These are phyloP conservation scores for Scedosporium dehoogii DNA, from an alignment of 2,329 filamentous ascomycete genomes.

Conservation along the genomic window DNA sequence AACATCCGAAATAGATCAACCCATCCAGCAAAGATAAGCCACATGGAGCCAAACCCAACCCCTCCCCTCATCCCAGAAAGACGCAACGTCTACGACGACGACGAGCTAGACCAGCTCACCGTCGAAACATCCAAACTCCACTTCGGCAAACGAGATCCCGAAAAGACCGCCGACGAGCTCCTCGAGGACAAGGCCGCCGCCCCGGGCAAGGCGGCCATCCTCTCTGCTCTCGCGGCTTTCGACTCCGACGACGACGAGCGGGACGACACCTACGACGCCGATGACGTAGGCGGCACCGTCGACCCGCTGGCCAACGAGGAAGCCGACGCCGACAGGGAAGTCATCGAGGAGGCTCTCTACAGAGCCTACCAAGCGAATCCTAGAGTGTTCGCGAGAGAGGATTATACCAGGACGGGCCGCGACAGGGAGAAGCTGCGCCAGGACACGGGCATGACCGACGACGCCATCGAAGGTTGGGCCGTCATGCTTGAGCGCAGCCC, in stretches of 20 bases:
- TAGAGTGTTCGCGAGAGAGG: conserved; percentile 60
- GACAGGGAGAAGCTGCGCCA: conserved; percentile 55
- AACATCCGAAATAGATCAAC: neutral
- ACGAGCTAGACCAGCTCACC: conserved; percentile 65
- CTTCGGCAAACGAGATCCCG: conserved; percentile 61
- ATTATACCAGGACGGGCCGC: conserved; percentile 55
- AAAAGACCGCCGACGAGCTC: conserved; percentile 60
- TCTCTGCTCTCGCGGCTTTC: conserved; percentile 79
- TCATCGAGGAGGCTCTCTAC: conserved; percentile 65
- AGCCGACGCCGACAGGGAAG: conserved; percentile 34
- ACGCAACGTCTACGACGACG: conserved; percentile 69
- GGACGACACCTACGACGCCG: conserved; percentile 91
- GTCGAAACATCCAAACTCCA: conserved; percentile 60
- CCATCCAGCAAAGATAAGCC: conserved; percentile 8
- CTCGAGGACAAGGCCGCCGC: conserved; percentile 54
- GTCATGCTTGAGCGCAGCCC: conserved; percentile 73
- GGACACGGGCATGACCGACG: conserved; percentile 83
- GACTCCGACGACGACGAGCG: conserved; percentile 93
- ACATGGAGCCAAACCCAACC: conserved; percentile 50
- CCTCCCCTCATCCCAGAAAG: conserved; percentile 44
- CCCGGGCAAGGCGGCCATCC: conserved; percentile 73
- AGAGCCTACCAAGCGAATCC: conserved; percentile 56
- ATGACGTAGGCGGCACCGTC: conserved; percentile 82
- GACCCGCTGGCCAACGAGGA: conserved; percentile 56
- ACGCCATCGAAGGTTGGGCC: conserved; percentile 89